Base-by-base conservation (phyloP, 129 eudicot species). In the Saposhnikovia divaricata region DNA sequence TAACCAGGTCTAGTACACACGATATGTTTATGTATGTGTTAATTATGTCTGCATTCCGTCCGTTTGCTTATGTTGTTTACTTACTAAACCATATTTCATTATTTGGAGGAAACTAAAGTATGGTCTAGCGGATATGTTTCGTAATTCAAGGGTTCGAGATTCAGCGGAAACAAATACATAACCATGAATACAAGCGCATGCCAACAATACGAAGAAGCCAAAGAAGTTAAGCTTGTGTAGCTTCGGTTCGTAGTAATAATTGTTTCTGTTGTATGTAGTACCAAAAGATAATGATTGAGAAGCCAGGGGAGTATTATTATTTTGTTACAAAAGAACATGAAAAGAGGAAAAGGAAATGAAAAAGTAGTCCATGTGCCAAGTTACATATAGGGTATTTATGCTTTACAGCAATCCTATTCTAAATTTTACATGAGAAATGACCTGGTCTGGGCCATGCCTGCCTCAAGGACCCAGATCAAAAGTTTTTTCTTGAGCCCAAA, bases 401-500 rank as follows among this genome's bases (percentile, higher is more conserved):
- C 69, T 61, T 61, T 61, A 61, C 69, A 61, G 69, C 69, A 61
- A n/a, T 25, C 34, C 69, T 8, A 9, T 25, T 10, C 16, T n/a
- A 25, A 28, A 61, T 25, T 59, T 9, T 37, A 61, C 69, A 61
- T n/a, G 15, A 10, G 69, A n/a, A 61, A 61, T 61, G 69, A 61
- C 6, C 69, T 61, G 69, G 10, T 61, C 69, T 61, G 34, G 69
- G 34, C 69, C 69, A 61, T 61, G 69, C 69, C 69, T 61, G 68
- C 68, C 25, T 59, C 31, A 9, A 23, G 14, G 69, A 25, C 69
- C 69, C 69, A 10, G 37, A 9, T 61, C 37, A 25, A 61, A 61
- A 61, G 31, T 19, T 51, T 19, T 51, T 16, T 16, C 21, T 28
- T 9, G 31, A 61, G 69, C 69, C 69, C 69, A 61, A 61, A 61